A percentile compares a stretch with the other conserved stretches of the same genome.
These are phyloP conservation scores for Pharus latifolius DNA, from an alignment of 176 grass and related monocot species.

Conservation along the genomic window DNA sequence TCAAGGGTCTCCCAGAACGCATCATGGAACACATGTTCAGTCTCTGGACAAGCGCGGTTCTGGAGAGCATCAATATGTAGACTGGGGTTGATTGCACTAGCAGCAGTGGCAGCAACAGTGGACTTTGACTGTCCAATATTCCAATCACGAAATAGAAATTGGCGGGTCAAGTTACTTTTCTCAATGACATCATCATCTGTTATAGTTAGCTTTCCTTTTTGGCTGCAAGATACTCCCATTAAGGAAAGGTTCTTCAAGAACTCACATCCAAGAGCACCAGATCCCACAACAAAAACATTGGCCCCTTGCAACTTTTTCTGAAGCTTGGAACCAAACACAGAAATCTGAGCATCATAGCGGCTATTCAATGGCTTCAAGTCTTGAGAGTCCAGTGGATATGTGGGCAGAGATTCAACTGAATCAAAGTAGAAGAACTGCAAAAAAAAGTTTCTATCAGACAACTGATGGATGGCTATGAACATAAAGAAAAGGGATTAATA, in stretches of 20 bases:
- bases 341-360: constrained; percentile 75
- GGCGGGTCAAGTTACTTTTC: constrained; percentile 71
- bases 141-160: constrained; percentile 69
- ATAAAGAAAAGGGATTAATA: constrained; percentile 6
- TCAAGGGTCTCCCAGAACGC: constrained; percentile 61
- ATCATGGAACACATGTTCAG: constrained; percentile 75
- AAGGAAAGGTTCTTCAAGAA: constrained; percentile 84
- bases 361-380: constrained; percentile 62
- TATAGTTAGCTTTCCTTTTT: constrained; percentile 57
- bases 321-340: constrained; percentile 77
- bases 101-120: constrained; percentile 47
- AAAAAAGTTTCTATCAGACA: not conserved
- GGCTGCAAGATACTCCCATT: constrained; percentile 69
- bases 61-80: constrained; percentile 57
- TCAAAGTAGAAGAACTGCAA: constrained; percentile 79
- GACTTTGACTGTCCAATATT: constrained; percentile 70
- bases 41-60: constrained; percentile 60
- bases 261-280: constrained; percentile 80
- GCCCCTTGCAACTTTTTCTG: constrained; percentile 69
- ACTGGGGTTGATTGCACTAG: constrained; percentile 45
- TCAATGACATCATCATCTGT: constrained; percentile 82
- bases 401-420: constrained; percentile 63
- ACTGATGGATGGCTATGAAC: not conserved
- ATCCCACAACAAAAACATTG: constrained; percentile 68
- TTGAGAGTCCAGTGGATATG: constrained; percentile 42